A percentile compares a stretch with the other conserved stretches of the same genome.
Evolutionary conservation across 2,329 filamentous ascomycete genomes (phyloP).

Genomic region (Botrytis porri): DNA sequence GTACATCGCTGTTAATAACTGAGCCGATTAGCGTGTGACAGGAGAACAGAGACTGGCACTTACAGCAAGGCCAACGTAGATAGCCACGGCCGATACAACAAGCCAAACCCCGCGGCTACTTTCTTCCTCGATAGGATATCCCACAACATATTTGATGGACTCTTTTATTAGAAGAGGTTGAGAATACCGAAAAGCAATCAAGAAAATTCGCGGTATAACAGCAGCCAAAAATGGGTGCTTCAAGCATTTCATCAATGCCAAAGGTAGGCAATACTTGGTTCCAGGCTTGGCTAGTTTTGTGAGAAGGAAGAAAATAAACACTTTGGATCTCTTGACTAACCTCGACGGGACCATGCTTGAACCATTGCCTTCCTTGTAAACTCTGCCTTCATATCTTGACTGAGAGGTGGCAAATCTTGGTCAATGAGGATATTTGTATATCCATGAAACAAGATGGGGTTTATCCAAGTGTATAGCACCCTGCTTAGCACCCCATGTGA

Average conservation of each 20-base stretch:
- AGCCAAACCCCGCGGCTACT: conserved; percentile 15
- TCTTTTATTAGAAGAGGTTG: conserved; percentile 43
- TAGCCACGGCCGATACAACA: neutral
- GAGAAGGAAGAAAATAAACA: neutral
- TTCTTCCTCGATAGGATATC: conserved; percentile 1
- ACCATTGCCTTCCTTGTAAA: conserved; percentile 23
- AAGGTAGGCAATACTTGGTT: conserved; percentile 35
- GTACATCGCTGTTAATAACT: conserved; percentile 40
- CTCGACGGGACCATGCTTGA: conserved; percentile 24
- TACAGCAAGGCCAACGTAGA: conserved; percentile 13
- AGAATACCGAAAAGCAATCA: conserved; percentile 43
- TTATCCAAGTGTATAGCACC: conserved; percentile 32
- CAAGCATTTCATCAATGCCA: conserved; percentile 37
- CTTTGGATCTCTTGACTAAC: conserved; percentile 16
- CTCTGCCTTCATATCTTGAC: conserved; percentile 23
- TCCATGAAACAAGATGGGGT: conserved; percentile 27
- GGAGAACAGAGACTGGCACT: neutral
- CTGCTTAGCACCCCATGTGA: conserved; percentile 21
- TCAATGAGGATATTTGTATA: conserved; percentile 25
- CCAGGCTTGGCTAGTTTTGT: conserved; percentile 26
- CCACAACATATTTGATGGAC: conserved; percentile 39
- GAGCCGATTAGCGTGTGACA: neutral
- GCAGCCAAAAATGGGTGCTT: conserved; percentile 35
- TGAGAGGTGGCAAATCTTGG: conserved; percentile 27
- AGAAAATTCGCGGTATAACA: conserved; percentile 40